A percentile compares a stretch with the other conserved stretches of the same genome.
Conservation (phyloP, 257 asterid species). For the Misopates orontium region DNA sequence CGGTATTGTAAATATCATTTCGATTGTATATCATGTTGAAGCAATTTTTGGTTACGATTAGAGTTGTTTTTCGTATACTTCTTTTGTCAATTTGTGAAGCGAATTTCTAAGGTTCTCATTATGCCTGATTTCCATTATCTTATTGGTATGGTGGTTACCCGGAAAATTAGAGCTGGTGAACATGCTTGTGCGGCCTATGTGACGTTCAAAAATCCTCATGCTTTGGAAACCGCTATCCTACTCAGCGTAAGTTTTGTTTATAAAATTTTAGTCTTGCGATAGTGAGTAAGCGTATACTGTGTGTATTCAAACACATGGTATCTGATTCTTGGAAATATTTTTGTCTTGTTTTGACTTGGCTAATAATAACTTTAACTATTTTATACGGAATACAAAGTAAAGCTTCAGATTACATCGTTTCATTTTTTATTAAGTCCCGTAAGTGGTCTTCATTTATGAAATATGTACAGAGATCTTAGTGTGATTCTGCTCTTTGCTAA, state of each 20-base stretch:
- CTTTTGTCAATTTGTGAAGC: neutral
- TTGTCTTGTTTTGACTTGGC: no score
- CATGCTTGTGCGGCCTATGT: slow-evolving; percentile 84
- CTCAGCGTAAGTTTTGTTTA: slow-evolving; percentile 76
- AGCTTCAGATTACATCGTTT: no score
- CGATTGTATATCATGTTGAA: neutral
- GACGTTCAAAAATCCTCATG: slow-evolving; percentile 77
- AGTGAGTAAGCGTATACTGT: no score
- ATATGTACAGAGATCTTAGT: no score
- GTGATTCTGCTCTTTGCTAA: no score
- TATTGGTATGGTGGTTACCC: slow-evolving; percentile 28
- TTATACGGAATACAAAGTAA: no score
- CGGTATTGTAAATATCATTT: neutral
- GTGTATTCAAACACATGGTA: no score
- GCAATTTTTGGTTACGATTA: neutral
- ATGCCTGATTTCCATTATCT: slow-evolving; percentile 1
- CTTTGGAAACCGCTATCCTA: slow-evolving; percentile 92
- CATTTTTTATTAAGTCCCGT: no score
- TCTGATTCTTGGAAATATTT: no score
- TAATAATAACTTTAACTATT: no score
- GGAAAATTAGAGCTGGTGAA: slow-evolving; percentile 73
- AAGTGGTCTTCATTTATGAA: no score
- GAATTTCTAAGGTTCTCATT: neutral
- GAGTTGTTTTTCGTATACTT: neutral
- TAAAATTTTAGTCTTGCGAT: no score